Percentiles rank a stretch among this genome's conserved stretches.
These are phyloP conservation scores for Rhododendron griersonianum DNA, from an alignment of 148 eudicot species.

Conservation along the genomic window DNA sequence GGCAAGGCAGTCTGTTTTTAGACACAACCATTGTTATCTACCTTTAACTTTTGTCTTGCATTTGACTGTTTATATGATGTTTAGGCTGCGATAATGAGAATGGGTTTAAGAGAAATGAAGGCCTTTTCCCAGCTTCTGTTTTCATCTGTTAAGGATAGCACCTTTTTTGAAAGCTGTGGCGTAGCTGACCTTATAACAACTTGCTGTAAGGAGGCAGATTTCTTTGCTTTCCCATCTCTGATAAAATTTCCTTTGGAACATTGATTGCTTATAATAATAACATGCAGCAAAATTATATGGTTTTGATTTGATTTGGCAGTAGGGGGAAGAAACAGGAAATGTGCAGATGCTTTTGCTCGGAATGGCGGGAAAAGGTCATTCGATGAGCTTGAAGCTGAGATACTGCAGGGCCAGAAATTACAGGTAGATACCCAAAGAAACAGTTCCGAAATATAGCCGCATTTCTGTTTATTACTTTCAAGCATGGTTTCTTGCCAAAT, in stretches of 20 bases:
- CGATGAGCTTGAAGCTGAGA: conserved; percentile 88
- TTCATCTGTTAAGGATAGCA: conserved; percentile 76
- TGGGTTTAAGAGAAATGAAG: conserved; percentile 95
- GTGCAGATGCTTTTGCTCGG: conserved; percentile 90
- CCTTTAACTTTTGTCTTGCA: not conserved
- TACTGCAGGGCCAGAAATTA: conserved; percentile 90
- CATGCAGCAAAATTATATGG: not conserved
- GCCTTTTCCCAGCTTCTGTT: conserved; percentile 83
- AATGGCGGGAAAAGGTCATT: conserved; percentile 87
- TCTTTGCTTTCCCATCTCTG: not conserved
- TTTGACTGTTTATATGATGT: conserved; percentile 11
- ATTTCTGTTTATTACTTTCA: not conserved
- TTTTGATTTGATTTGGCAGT: conserved; percentile 40
- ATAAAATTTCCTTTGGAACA: not conserved
- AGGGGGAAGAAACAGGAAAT: conserved; percentile 94
- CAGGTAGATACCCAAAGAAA: conserved; percentile 43
- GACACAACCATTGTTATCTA: not conserved
- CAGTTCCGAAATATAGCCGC: not conserved
- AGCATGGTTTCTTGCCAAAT: not conserved
- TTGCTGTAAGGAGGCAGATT: conserved; percentile 59
- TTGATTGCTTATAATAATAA: not conserved
- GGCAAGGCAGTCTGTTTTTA: conserved; percentile 29
- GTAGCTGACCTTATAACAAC: conserved; percentile 95
- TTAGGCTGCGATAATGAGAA: conserved; percentile 99
- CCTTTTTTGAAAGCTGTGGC: conserved; percentile 97